phyloP scores from a whole-genome alignment of 495 filamentous ascomycete genomes.

The Apiosordaria backusii region DNA sequence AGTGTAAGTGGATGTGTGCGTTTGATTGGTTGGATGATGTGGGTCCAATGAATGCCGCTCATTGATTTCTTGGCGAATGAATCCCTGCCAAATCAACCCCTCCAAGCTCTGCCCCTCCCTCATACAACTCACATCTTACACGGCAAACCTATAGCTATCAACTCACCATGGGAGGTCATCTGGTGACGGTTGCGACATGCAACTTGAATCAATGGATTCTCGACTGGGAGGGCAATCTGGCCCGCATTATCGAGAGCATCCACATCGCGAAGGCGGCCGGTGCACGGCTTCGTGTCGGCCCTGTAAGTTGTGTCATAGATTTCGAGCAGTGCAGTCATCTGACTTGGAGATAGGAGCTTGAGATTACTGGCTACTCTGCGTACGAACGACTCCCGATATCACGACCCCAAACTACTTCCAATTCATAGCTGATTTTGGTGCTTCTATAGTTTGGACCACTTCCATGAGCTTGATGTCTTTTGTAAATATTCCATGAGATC shows the following conservation, averaged over 20 bases:
- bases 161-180: conserved; percentile 24
- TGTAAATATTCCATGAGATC: neutral
- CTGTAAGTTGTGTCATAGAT: conserved; percentile 32
- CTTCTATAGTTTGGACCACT: conserved; percentile 61
- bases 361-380: conserved; percentile 54
- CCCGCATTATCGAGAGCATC: conserved; percentile 74
- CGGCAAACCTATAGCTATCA: neutral
- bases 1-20: too few relatives aligned
- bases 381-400: neutral
- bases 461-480: conserved; percentile 59
- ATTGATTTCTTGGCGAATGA: neutral
- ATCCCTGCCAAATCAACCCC: neutral
- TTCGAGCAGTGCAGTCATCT: neutral
- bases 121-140: neutral
- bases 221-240: conserved; percentile 73
- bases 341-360: conserved; percentile 27
- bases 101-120: neutral
- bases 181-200: conserved; percentile 47
- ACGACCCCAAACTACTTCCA: neutral
- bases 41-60: too few relatives aligned
- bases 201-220: conserved; percentile 63
- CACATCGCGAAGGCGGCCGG: conserved; percentile 64
- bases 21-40: too few relatives aligned
- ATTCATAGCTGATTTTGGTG: neutral
- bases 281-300: conserved; percentile 71